These are phyloP conservation scores for Aspergillus uvarum DNA, from an alignment of 2,329 filamentous ascomycete species.

Conservation along the genomic window DNA sequence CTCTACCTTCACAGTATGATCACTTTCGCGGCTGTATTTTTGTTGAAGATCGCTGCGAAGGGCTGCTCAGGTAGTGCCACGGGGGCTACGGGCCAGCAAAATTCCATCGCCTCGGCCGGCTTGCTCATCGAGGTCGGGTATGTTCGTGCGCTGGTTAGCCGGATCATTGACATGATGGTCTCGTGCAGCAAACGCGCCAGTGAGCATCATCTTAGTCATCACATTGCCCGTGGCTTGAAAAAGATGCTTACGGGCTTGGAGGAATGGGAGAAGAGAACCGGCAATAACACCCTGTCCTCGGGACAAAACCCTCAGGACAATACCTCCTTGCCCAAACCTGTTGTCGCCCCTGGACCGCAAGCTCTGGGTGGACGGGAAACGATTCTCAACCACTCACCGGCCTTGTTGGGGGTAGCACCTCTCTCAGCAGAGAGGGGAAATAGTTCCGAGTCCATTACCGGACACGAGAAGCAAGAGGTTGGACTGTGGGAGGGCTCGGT, in stretches of 20 bases:
- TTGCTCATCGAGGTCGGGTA: constrained; percentile 37
- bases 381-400: constrained; percentile 37
- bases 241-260: constrained; percentile 43
- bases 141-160: constrained; percentile 36
- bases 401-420: constrained; percentile 38
- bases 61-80: constrained; percentile 35
- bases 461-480: constrained; percentile 23
- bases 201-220: constrained; percentile 42
- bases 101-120: constrained; percentile 40
- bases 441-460: constrained; percentile 23
- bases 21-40: constrained; percentile 48
- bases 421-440: constrained; percentile 41
- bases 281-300: constrained; percentile 21
- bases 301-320: constrained; percentile 26
- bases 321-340: constrained; percentile 37
- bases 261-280: constrained; percentile 40
- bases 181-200: constrained; percentile 40
- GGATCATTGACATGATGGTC: constrained; percentile 40
- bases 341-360: constrained; percentile 39
- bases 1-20: constrained; percentile 51
- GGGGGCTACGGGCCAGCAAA: constrained; percentile 36
- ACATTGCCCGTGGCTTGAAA: constrained; percentile 39
- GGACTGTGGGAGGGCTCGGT: constrained; percentile 40
- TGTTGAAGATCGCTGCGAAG: constrained; percentile 47
- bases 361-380: constrained; percentile 38